Base-by-base conservation (phyloP, 768 basidiomycete species). In the Suillus discolor region DNA sequence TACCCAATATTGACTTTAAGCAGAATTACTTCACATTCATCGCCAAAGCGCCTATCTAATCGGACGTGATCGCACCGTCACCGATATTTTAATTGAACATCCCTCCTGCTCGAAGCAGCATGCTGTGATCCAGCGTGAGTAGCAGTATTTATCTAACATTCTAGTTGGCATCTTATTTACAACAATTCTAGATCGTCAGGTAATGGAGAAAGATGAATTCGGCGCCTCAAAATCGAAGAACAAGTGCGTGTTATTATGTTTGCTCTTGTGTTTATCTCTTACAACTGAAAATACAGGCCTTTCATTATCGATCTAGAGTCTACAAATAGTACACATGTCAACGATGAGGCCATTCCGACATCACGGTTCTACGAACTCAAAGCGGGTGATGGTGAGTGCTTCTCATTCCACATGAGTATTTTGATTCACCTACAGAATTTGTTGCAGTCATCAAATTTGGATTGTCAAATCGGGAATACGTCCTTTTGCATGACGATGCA, bases 51-150 rank as follows among this genome's bases (percentile, higher is more conserved):
- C 93, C 66, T 99, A 99, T 75, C 85, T 99, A 8, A 83, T 97
- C 65, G 97, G 97, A 2, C 82, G 97, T 70, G 97, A 99, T 72
- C 87, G 87, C 34, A 81, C 91, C 25, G 94, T 97, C 36, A 85
- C 90, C 68, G 91, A 93, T 70, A 94, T 99, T 68, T 84, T 91
- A 18, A 80, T 98, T 49, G 95, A 97, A 66, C 97, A 99, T 74
- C 97, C 97, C 3, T 99, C 97, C 7, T 95, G 94, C 69, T 99
- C 97, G 0, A 99, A 99, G 74, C 97, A 99, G 74, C 97, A 99
- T 73, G 96, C 97, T 18, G 97, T 90, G 3, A 91, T 99, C 39
- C 97, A 99, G 79, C 95, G 92, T 91, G 73, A 34, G 89, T 75
- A 36, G 57, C 60, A n/a, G 20, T 62, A 15, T 49, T 63, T 31